These are phyloP conservation scores for Juglanconis sp. DNA, from an alignment of 2,329 filamentous ascomycete genomes.

Conservation along the genomic window DNA sequence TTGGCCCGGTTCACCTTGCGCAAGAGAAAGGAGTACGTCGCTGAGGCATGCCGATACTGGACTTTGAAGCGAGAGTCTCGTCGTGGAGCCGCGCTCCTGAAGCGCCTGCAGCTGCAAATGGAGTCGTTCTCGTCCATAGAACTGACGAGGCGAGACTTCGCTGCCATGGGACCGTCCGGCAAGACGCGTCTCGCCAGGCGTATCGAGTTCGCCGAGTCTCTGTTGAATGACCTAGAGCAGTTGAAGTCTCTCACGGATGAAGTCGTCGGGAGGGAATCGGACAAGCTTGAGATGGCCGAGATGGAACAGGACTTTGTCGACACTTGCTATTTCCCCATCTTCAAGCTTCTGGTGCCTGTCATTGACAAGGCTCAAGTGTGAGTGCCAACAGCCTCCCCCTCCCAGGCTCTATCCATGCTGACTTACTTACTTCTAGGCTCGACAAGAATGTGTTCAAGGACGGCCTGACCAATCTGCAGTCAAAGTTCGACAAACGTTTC, in stretches of 20 bases:
- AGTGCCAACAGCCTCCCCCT: constrained; percentile 39
- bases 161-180: constrained; percentile 86
- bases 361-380: constrained; percentile 78
- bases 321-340: constrained; percentile 86
- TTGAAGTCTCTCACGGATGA: constrained; percentile 68
- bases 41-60: constrained; percentile 96
- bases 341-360: constrained; percentile 71
- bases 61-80: constrained; percentile 92
- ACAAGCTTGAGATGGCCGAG: constrained; percentile 74
- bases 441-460: constrained; percentile 61
- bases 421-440: constrained; percentile 49
- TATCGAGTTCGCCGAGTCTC: constrained; percentile 79
- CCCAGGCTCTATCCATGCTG: constrained; percentile 16
- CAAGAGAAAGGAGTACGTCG: constrained; percentile 87
- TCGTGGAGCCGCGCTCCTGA: constrained; percentile 84
- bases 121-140: constrained; percentile 98
- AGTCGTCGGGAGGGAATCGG: constrained; percentile 70
- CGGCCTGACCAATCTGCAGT: constrained; percentile 48
- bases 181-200: constrained; percentile 73
- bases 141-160: constrained; percentile 90
- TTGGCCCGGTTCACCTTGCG: constrained; percentile 75
- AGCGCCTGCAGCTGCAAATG: constrained; percentile 89
- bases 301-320: constrained; percentile 79
- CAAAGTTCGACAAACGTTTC: constrained; percentile 50
- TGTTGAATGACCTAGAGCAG: constrained; percentile 74